Base-by-base conservation (phyloP, 768 basidiomycete species). In the Suillus americanus region DNA sequence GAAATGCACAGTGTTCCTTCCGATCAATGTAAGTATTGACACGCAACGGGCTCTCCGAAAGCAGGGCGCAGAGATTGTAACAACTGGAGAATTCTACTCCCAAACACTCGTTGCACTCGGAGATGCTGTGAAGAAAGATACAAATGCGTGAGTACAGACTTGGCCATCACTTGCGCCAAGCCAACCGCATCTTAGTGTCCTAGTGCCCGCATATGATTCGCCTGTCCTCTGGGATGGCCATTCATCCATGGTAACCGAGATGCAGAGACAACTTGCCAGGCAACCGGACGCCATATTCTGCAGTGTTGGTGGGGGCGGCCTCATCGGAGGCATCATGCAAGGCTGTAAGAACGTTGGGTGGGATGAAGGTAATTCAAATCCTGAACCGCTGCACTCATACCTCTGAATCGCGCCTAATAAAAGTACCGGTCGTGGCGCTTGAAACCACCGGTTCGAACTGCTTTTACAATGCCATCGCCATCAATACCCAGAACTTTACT, bases 261-360 rank as follows among this genome's bases (percentile, higher is more conserved):
- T 91, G 50, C 72, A 79, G 20, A 70, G 73, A 12, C 89, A 91
- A 66, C 77, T 92, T 5, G 74, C 74, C 1, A 65, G 68, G 45
- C 83, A 82, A 68, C 90, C 91, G 7, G 85, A 88, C 64, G 90
- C 89, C 0, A 86, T 93, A 50, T 86, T 92, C 65, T 92, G 91
- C 70, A 87, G 87, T 61, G 89, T 92, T 14, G 92, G 92, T 43
- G 91, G 91, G 0, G 91, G 82, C 0, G 90, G 91, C 1, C 76
- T 93, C 0, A 74, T 90, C 3, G 89, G 87, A 12, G 92, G 92
- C 0, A 76, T 92, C 54, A 85, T 91, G 40, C 74, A 80, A 5
- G 91, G 91, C n/a, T 91, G 89, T 68, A 80, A 80, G 60, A 72
- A 70, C 3, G 81, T 84, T 3, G 85, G 83, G 23, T 94, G 92